Base-by-base conservation (phyloP, 2,329 filamentous ascomycete genomes). In the Cladosporium colombiae region DNA sequence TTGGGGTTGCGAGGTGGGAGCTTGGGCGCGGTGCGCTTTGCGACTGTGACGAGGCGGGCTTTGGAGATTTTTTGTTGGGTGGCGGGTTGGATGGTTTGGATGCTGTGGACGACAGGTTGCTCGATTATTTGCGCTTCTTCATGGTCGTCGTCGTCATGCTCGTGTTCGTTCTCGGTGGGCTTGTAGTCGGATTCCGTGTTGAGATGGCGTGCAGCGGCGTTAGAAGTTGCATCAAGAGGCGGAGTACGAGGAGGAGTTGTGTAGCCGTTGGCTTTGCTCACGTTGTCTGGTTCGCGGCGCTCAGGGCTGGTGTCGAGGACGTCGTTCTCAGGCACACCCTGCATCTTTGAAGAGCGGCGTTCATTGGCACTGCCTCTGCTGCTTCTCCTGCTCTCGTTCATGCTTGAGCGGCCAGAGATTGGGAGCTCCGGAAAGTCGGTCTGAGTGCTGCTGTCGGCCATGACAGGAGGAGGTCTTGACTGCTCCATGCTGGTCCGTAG, bases 1-100 rank as follows among this genome's bases (percentile, higher is more conserved):
- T 88, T 88, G 0, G 92, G 90, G 74, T 91, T 96, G 57, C 93
- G 84, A 3, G 87, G 84, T 1, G 93, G 93, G 14, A 97, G 84
- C 10, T 91, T 88, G 2, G 93, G 92, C 0, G 92, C 87, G 1
- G 89, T 79, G 40, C 92, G 86, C 79, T 94, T 96, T 14, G 91
- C 88, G 66, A 97, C 96, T 55, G 88, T 93, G 31, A 97, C 91
- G 60, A 97, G 82, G 60, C 90, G 89, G 27, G 92, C 91, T 74
- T 91, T 90, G 46, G 88, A 89, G 65, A 76, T 69, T n/a, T 70
- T 70, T 53, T 74, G 70, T 21, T 74, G 70, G 7, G 68, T 62
- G 52, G 86, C 82, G 49, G 87, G 85, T 62, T 87, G 85, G 7
- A 91, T 85, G 72, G 91, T 88, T 67, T 88, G 90, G 33, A 93